Evolutionary conservation across 2,329 filamentous ascomycete species (phyloP).

Genomic region (Ampelomyces quisqualis): DNA sequence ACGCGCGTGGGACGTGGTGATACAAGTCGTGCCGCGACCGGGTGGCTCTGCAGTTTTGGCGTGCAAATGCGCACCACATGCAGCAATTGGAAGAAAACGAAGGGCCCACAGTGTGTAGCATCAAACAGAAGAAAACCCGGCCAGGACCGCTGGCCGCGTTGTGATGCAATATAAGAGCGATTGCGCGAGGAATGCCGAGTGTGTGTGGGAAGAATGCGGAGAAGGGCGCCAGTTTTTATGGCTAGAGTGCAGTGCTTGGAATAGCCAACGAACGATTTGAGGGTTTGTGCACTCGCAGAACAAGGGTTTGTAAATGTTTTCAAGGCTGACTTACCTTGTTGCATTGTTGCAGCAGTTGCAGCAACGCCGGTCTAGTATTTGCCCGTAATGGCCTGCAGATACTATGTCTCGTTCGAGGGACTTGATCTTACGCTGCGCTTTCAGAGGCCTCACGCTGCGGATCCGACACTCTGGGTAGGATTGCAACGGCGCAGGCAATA

Average conservation of each 20-base stretch:
- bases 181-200: constrained; percentile 34
- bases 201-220: constrained; percentile 40
- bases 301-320: constrained; percentile 26
- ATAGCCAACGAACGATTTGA: constrained; percentile 20
- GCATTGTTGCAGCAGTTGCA: constrained; percentile 37
- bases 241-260: constrained; percentile 30
- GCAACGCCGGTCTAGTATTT: constrained; percentile 23
- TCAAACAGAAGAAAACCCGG: constrained; percentile 17
- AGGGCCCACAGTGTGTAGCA: constrained; percentile 36
- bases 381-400: constrained; percentile 18
- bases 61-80: constrained; percentile 37
- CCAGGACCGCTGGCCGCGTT: constrained; percentile 26
- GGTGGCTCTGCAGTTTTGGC: constrained; percentile 29
- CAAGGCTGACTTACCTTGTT: constrained; percentile 44
- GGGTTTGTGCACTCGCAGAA: constrained; percentile 27
- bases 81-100: constrained; percentile 31
- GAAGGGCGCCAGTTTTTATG: constrained; percentile 39
- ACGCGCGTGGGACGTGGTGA: constrained; percentile 37
- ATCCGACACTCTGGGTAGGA: constrained; percentile 30
- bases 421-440: constrained; percentile 28
- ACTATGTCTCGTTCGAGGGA: constrained; percentile 22
- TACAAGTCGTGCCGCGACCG: constrained; percentile 41
- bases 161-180: constrained; percentile 34
- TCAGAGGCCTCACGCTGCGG: constrained; percentile 23
- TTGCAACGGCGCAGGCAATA: constrained; percentile 29